Evolutionary conservation across 352 stramenopile species (phyloP), one percentile per base, ranked within the genome.

Genomic region (Globisporangium solare): DNA sequence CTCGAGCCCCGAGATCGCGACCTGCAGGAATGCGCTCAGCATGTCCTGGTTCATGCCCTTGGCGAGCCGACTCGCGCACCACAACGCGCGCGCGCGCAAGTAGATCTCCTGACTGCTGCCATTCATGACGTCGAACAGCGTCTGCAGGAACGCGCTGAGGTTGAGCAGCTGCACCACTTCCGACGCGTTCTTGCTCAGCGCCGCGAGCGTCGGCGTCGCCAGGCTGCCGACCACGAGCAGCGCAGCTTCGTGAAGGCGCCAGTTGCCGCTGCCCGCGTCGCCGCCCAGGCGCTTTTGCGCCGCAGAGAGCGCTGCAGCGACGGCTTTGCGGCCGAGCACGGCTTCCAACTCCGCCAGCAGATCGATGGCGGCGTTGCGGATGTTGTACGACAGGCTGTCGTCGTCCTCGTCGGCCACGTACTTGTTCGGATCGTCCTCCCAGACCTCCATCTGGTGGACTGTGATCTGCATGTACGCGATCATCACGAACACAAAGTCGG

Each of bases 381-480:
- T 73, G 57, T 80, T 92, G 63, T 89, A 89, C 46, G 78, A 61
- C n/a, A 89, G 58, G 37, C 79, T 89, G 52, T 92, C 79, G 60
- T 94, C 84, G 56, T 94, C 84, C 66, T 94, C 84, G 47, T 94
- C 84, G 0, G 81, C 81, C 15, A 94, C 74, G 61, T 92, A 94
- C 63, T 89, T 84, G 66, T 94, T 92, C 32, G 84, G 78, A 49
- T 92, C 78, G 14, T 91, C 84, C 32, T 80, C 63, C 84, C 84
- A 94, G 41, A 71, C 75, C 54, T 86, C 70, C 66, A 86, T 78
- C 58, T 94, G 84, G 51, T 75, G 76, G 48, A 68, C 60, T 1
- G 81, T 89, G 55, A 94, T 94, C 49, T 92, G 81, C 79, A 92
- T 90, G 70, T 92, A 94, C 42, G 70, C 76, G 56, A 94, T 79